phyloP scores from a whole-genome alignment of 352 stramenopile genomes.

The Phytophthora idaei region DNA sequence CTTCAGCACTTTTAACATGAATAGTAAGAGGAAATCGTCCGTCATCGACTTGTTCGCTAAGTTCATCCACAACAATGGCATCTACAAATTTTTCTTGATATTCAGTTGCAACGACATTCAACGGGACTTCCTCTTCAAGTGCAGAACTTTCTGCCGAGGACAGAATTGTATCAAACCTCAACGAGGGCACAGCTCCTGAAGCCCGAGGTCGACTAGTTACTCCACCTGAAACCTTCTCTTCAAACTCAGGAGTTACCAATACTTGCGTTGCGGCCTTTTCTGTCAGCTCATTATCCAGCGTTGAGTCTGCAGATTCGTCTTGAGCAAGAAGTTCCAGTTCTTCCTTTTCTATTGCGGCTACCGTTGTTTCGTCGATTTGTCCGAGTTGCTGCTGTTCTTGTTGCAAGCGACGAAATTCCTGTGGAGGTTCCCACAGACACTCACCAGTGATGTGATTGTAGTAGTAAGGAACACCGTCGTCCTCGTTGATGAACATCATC shows the following conservation, averaged over 20 bases:
- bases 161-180: slow-evolving; percentile 8
- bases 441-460: slow-evolving; percentile 65
- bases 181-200: slow-evolving; percentile 3
- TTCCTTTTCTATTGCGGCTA: background rate
- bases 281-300: background rate
- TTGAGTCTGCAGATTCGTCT: slow-evolving; percentile 2
- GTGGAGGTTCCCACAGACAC: slow-evolving; percentile 71
- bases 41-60: slow-evolving; percentile 1
- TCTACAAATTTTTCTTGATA: background rate
- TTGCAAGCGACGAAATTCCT: slow-evolving; percentile 49
- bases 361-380: background rate
- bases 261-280: background rate
- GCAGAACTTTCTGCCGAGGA: background rate
- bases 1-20: background rate
- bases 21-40: background rate
- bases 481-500: slow-evolving; percentile 78
- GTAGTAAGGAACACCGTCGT: slow-evolving; percentile 71
- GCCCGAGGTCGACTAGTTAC: too few species aligned
- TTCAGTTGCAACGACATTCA: background rate
- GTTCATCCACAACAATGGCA: background rate
- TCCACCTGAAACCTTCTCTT: slow-evolving; percentile 44
- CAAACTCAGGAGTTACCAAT: slow-evolving; percentile 51
- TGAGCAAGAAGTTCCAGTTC: background rate
- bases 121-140: slow-evolving; percentile 1
- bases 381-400: slow-evolving; percentile 1